Base-by-base conservation (phyloP, 345 rosid species). In the Anacardium occidentale region DNA sequence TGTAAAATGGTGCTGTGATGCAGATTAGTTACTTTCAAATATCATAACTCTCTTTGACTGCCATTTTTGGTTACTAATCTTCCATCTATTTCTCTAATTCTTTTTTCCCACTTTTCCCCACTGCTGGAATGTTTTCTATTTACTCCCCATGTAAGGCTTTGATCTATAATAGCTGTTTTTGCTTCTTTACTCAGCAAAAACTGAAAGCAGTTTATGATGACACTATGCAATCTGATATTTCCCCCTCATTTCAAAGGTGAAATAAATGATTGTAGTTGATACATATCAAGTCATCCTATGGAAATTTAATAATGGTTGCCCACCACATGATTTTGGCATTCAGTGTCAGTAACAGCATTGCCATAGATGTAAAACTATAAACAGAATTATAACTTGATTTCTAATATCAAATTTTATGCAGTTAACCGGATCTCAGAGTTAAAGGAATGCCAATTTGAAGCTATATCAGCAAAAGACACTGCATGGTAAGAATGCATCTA, bases 391-490 rank as follows among this genome's bases (percentile, higher is more conserved):
- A 69, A 29, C 37, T 20, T 65, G 73, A 69, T 63, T 50, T 68
- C 72, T 37, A 62, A 18, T 44, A 63, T 51, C 4, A 29, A 62
- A 68, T 66, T 21, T 22, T 69, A 44, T 57, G 71, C 85, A 86
- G 88, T 76, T 76, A 70, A 66, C 25, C 77, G 60, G 69, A 52
- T 72, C 29, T 69, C 83, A 37, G 90, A 89, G 80, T 76, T 85
- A 11, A 57, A 87, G 69, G 97, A 87, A 54, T 74, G 91, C 70
- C 80, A 83, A 74, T 93, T 81, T 78, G 98, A 93, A 85, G 98
- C 96, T 67, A 84, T 56, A 81, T 93, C 98, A 17, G 50, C 85
- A 10, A 86, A 80, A 82, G 97, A 93, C 66, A 2, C 68, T 44
- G 98, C 97, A 10, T 94, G 97, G 98, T 90, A 75, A 77, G 86